Evolutionary conservation across 1,284 basidiomycete species (phyloP).

Genomic region (Fomitopsis betulina): DNA sequence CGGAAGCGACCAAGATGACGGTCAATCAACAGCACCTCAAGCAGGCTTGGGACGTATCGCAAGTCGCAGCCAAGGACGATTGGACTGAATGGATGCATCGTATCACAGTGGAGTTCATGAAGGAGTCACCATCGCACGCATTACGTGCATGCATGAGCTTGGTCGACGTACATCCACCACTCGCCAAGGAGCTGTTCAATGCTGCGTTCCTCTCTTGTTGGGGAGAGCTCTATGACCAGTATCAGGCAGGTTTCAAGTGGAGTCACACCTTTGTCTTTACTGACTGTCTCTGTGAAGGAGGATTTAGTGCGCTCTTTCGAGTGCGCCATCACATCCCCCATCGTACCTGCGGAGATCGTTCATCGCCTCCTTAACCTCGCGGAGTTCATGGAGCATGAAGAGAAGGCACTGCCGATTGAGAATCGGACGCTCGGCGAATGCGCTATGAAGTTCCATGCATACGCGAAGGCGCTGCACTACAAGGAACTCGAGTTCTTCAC

Average conservation of each 20-base stretch:
- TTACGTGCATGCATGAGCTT: conserved; percentile 93
- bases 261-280: background rate
- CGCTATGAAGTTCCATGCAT: conserved; percentile 91
- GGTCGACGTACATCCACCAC: conserved; percentile 87
- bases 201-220: conserved; percentile 98
- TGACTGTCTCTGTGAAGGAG: conserved; percentile 53
- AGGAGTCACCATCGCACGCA: conserved; percentile 97
- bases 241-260: conserved; percentile 60
- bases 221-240: conserved; percentile 94
- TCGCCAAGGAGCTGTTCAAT: conserved; percentile 96
- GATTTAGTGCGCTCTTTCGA: conserved; percentile 92
- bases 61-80: conserved; percentile 79
- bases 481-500: conserved; percentile 98
- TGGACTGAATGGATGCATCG: conserved; percentile 97
- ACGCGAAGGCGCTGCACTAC: conserved; percentile 98
- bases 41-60: conserved; percentile 92
- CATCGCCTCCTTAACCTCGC: conserved; percentile 94
- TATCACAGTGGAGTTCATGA: conserved; percentile 95
- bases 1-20: conserved; percentile 83
- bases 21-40: conserved; percentile 99
- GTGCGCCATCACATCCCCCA: conserved; percentile 76
- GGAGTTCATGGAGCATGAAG: conserved; percentile 99
- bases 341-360: conserved; percentile 88
- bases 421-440: conserved; percentile 92
- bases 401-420: conserved; percentile 94